Evolutionary conservation across 805 yeast species (phyloP), one percentile per base, ranked within the genome.

Genomic region (Metschnikowia cerradonensis): DNA sequence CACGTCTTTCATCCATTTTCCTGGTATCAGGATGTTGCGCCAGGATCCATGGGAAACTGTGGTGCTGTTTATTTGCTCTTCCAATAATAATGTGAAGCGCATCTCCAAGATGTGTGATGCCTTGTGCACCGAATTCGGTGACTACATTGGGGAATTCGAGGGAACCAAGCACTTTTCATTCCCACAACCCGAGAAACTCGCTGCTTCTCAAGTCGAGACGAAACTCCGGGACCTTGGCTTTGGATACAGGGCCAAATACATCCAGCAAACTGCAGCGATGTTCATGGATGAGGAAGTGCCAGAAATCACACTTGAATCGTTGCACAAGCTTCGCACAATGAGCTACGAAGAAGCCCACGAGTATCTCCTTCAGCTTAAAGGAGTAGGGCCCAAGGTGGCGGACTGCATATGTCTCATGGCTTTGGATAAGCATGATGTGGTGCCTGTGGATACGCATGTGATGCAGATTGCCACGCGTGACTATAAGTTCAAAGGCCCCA

Each of bases 31-130:
- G 31, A 89, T 92, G 55, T 75, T 94, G 26, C 76, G 91, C 35
- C 98, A 94, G 66, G 97, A 92, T 56, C 98, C 99, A 0, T 94
- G 98, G 98, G 99, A 94, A 59, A 90, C 92, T 40, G 72, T 90
- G 41, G 71, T 92, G 17, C 87, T 94, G 2, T 94, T 92, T 57
- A 94, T 94, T 10, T 94, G 98, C 68, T 89, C 96, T 1, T 84
- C 96, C n/a, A 94, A 94, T 67, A 94, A 94, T 68, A 94, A 94
- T 61, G 94, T 94, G 48, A 90, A 92, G 62, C 76, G 99, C 35
- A 94, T 94, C 42, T 86, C 96, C 2, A 85, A 86, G 60, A 90
- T 94, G 96, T 94, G 97, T 65, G 89, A 88, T 55, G 77, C 78
- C 42, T 70, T 94, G 35, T 85, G 96, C 61, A 60, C 70, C 1